Conservation (phyloP, 495 filamentous ascomycete species). For the Penicillium antarcticum region DNA sequence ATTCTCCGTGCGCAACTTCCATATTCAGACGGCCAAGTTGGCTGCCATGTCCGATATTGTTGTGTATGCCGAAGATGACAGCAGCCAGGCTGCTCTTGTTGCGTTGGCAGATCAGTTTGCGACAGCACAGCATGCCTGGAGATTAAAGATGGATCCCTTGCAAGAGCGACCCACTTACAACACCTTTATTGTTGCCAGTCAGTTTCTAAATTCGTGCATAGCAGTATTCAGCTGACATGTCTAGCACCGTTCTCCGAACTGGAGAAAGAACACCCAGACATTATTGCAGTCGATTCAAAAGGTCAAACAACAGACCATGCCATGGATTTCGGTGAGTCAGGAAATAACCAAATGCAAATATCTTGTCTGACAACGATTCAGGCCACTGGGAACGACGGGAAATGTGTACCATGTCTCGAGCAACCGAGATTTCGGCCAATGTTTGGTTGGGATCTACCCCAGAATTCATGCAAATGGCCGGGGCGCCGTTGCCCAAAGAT, state of each 20-base stretch:
- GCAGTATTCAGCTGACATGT: slow-evolving; percentile 17
- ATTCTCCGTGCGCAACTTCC: slow-evolving; percentile 87
- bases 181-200: slow-evolving; percentile 75
- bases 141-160: slow-evolving; percentile 55
- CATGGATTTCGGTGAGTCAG: slow-evolving; percentile 76
- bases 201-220: slow-evolving; percentile 21
- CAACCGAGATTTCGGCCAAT: slow-evolving; percentile 82
- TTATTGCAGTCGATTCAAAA: slow-evolving; percentile 72
- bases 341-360: background rate
- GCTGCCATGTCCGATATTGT: slow-evolving; percentile 88
- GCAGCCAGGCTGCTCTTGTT: slow-evolving; percentile 51
- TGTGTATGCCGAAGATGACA: slow-evolving; percentile 74
- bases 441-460: slow-evolving; percentile 90
- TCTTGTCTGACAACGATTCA: slow-evolving; percentile 15
- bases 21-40: slow-evolving; percentile 89
- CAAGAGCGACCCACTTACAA: slow-evolving; percentile 65
- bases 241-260: slow-evolving; percentile 67
- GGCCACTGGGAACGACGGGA: slow-evolving; percentile 84
- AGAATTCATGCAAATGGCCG: slow-evolving; percentile 49
- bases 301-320: slow-evolving; percentile 73
- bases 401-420: slow-evolving; percentile 89
- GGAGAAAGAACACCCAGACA: slow-evolving; percentile 62
- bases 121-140: slow-evolving; percentile 72
- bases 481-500: slow-evolving; percentile 17
- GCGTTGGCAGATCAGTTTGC: slow-evolving; percentile 69